Evolutionary conservation across 2,329 filamentous ascomycete species (phyloP), one percentile per base, ranked within the genome.

Genomic region (Leptographium procerum): DNA sequence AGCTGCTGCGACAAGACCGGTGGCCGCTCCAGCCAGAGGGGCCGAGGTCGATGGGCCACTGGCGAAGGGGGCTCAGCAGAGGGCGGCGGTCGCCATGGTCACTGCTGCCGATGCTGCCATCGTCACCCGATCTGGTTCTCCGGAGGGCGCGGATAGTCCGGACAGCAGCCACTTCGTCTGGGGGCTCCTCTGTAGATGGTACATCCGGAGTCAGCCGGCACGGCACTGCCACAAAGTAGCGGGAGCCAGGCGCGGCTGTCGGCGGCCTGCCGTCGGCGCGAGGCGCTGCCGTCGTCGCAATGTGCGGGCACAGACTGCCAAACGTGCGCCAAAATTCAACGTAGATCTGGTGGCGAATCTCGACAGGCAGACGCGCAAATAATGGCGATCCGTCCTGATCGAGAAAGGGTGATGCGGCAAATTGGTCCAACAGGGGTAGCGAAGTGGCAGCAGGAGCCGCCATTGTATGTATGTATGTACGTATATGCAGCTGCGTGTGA

Each of bases 321-420:
- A 51, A 63, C 45, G 4, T 55, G 24, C 63, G 60, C 65, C 66
- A 69, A 36, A 65, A 58, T 48, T 69, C 66, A 31, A 61, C 28
- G 58, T 69, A 70, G 36, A 70, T 66, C 60, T 69, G 62, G 26
- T 65, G 59, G n/a, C 69, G 68, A 52, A 70, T 64, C 60, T 70
- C 68, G 48, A 57, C 56, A 11, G 68, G 67, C 19, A 70, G 65
- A 10, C 56, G 43, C 3, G 61, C 45, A 58, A 70, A 70, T 52
- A 70, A 66, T 16, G 55, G 60, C 19, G 67, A 68, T 1, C 52
- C 73, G 36, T 72, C 71, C 70, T 81, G 79, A 65, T 69, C 72
- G 57, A 79, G 71, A 57, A n/a, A 40, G 19, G 54, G 40, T 11
- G 43, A 56, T 13, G 43, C 29, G n/a, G 43, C 54, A 7, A 56